Conservation (phyloP, 2,329 filamentous ascomycete genomes). For the Colletotrichum nymphaeae region DNA sequence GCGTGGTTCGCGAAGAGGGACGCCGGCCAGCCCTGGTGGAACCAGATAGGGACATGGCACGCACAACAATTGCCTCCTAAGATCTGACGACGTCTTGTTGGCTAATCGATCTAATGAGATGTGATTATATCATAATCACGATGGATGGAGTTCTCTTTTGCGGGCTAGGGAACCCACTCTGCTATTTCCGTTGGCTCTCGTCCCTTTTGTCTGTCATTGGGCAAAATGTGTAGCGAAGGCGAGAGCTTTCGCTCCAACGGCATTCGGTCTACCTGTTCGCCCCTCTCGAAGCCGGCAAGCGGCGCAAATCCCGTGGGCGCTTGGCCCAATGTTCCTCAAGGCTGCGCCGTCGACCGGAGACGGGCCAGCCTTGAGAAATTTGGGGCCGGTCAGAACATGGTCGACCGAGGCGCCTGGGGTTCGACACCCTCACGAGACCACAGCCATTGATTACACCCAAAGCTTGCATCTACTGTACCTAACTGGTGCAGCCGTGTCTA, state of each 20-base stretch:
- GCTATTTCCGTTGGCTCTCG: not conserved
- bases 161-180: not conserved
- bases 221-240: not conserved
- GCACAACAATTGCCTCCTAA: not conserved
- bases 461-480: not conserved
- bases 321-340: not conserved
- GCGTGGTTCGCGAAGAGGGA: not conserved
- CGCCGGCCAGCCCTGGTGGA: not conserved
- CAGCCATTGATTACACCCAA: not conserved
- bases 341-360: not conserved
- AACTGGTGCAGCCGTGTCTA: conserved; percentile 1
- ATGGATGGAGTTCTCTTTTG: not conserved
- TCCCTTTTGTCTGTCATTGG: not conserved
- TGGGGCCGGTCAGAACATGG: not conserved
- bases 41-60: not conserved
- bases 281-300: not conserved
- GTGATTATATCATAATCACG: conserved; percentile 20
- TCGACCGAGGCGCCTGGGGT: conserved; percentile 6
- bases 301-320: not conserved
- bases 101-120: conserved; percentile 27
- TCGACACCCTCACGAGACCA: not conserved
- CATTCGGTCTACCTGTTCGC: not conserved
- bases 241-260: not conserved
- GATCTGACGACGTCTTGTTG: conserved; percentile 7
- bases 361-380: not conserved